A percentile compares a stretch with the other conserved stretches of the same genome.
Evolutionary conservation across 78 protist species (phyloP).

Genomic region (Chrysochromulina tobinii): DNA sequence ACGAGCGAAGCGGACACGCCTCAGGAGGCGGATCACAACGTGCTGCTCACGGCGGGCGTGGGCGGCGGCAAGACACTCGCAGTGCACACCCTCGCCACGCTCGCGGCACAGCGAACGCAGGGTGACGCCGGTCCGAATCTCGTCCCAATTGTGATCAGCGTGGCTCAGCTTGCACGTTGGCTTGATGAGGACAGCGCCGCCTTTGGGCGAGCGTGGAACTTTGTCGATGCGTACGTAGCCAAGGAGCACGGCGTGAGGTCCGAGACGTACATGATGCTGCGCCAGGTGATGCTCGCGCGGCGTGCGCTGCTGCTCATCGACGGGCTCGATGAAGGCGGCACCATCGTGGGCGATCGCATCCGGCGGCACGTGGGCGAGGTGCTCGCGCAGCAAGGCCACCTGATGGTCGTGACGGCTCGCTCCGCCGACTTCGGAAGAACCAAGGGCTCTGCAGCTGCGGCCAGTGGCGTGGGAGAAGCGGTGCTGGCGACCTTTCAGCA

Average conservation of each 20-base stretch:
- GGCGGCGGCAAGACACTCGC: too few species aligned
- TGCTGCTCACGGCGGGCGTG: too few species aligned
- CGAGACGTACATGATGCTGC: neutral
- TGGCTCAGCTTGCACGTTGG: neutral
- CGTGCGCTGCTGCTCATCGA: neutral
- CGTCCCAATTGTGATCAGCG: neutral
- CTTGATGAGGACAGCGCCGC: neutral
- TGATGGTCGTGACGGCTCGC: too few species aligned
- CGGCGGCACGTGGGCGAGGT: neutral
- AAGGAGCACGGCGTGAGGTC: neutral
- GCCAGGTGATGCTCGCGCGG: neutral
- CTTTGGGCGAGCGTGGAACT: neutral
- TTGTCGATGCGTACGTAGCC: neutral
- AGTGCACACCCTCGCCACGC: too few species aligned
- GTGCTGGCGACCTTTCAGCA: too few species aligned
- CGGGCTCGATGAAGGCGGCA: conserved; percentile 16
- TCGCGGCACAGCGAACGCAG: too few species aligned
- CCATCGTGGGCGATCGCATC: neutral
- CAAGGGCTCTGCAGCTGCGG: too few species aligned
- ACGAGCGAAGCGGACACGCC: too few species aligned
- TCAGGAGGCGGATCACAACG: too few species aligned
- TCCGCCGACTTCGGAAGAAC: too few species aligned
- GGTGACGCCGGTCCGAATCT: neutral
- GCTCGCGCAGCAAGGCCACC: neutral
- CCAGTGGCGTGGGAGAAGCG: too few species aligned